phyloP scores from a whole-genome alignment of 768 basidiomycete genomes.

The Kwoniella pini region DNA sequence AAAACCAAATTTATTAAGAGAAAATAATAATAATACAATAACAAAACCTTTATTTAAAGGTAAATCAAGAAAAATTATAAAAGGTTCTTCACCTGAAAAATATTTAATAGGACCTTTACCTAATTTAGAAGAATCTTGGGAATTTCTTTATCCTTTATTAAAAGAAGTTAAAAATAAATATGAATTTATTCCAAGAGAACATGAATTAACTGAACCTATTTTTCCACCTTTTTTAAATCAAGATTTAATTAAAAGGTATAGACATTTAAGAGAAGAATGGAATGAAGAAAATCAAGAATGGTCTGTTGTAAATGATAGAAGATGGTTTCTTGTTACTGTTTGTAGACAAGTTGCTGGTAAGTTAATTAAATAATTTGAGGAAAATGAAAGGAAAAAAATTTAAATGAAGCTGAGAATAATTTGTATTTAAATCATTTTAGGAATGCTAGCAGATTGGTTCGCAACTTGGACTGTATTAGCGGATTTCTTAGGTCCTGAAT shows the following conservation, averaged over 20 bases:
- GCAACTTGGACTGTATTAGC: constrained; percentile 48
- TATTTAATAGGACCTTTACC: constrained; percentile 32
- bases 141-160: constrained; percentile 29
- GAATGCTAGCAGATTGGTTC: constrained; percentile 49
- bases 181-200: constrained; percentile 35
- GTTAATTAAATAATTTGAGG: too few relatives aligned
- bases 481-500: constrained; percentile 45
- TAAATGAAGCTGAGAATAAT: too few relatives aligned
- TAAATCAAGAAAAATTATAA: constrained; percentile 26
- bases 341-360: constrained; percentile 49
- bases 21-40: not conserved
- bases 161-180: constrained; percentile 31
- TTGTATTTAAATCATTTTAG: constrained; percentile 13
- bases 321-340: constrained; percentile 41
- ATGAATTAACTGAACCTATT: constrained; percentile 40
- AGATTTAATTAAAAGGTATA: constrained; percentile 32
- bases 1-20: constrained; percentile 6
- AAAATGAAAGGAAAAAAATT: too few relatives aligned
- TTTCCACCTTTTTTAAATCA: constrained; percentile 41
- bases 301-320: constrained; percentile 30
- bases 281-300: constrained; percentile 31
- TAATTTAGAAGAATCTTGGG: constrained; percentile 39
- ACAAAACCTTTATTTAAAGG: constrained; percentile 2
- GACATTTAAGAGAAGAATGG: constrained; percentile 34
- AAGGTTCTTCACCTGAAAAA: constrained; percentile 31